Conservation (phyloP, 352 stramenopile genomes). For the Nothophytophthora sp. region DNA sequence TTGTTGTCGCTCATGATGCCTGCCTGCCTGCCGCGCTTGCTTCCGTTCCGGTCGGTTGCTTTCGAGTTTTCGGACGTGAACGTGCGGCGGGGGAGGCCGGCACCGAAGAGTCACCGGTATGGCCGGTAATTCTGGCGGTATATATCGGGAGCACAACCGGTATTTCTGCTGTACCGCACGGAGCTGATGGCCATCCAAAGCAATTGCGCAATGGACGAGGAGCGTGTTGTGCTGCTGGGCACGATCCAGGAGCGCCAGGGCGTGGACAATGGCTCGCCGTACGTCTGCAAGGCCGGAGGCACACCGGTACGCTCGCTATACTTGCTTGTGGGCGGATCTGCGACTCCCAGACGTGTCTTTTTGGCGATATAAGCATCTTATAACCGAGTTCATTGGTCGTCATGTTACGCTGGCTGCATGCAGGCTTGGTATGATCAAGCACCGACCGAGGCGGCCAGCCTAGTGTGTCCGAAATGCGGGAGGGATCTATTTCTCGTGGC, state of each 20-base stretch:
- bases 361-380: not conserved
- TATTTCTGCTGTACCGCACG: too few species aligned
- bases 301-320: slow-evolving; percentile 48
- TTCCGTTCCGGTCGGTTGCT: slow-evolving; percentile 9
- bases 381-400: too few species aligned
- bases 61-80: slow-evolving; percentile 37
- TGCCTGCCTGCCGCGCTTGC: not conserved
- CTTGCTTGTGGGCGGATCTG: not conserved
- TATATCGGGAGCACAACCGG: too few species aligned
- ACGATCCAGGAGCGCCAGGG: slow-evolving; percentile 64
- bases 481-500: slow-evolving; percentile 66
- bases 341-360: not conserved
- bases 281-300: slow-evolving; percentile 79
- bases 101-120: too few species aligned
- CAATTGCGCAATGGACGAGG: slow-evolving; percentile 52
- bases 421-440: slow-evolving; percentile 61
- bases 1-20: slow-evolving; percentile 52
- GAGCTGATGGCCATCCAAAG: slow-evolving; percentile 14
- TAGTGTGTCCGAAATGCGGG: slow-evolving; percentile 63
- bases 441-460: slow-evolving; percentile 33
- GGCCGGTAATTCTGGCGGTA: too few species aligned
- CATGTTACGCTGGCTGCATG: too few species aligned
- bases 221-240: slow-evolving; percentile 66
- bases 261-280: slow-evolving; percentile 67
- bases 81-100: slow-evolving; percentile 1